Percentiles rank a stretch among this genome's conserved stretches.
phyloP scores from a whole-genome alignment of 306 rosid species.

The Fagus crenata region DNA sequence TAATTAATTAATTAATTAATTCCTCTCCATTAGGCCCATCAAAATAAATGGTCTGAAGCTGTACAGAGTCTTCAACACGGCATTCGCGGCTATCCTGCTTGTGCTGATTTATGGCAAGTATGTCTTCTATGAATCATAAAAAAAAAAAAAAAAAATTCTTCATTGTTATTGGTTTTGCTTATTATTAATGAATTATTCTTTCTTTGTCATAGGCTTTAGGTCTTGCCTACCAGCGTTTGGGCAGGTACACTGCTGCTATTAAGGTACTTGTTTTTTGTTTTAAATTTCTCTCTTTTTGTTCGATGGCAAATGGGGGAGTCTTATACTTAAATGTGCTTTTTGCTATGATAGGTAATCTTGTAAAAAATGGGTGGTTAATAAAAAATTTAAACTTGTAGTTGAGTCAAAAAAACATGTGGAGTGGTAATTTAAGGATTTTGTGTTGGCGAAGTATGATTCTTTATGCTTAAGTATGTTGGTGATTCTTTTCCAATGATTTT shows the following conservation, averaged over 20 bases:
- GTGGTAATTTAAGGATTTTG: not conserved
- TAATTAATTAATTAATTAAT: not conserved
- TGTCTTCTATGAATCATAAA: conserved; percentile 10
- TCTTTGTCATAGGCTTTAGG: conserved; percentile 65
- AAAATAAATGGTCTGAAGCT: conserved; percentile 72
- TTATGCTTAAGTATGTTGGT: not conserved
- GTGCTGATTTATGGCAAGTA: conserved; percentile 88
- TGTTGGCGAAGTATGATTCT: not conserved
- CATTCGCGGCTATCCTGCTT: conserved; percentile 78
- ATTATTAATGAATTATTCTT: conserved; percentile 21
- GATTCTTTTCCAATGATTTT: not conserved
- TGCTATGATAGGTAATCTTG: too few species aligned
- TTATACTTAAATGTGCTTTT: too few species aligned
- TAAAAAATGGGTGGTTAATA: too few species aligned
- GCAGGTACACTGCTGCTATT: conserved; percentile 86
- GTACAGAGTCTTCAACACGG: conserved; percentile 90
- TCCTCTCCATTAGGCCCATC: conserved; percentile 43
- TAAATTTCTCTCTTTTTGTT: not conserved
- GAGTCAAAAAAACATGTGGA: not conserved
- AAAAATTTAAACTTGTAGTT: too few species aligned
- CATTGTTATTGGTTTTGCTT: conserved; percentile 9
- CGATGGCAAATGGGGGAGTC: too few species aligned
- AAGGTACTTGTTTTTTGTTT: conserved; percentile 46
- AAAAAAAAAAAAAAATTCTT: not conserved
- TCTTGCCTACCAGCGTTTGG: conserved; percentile 88